Evolutionary conservation across 2,329 filamentous ascomycete species (phyloP).

Genomic region (Elsinoe ampelina): DNA sequence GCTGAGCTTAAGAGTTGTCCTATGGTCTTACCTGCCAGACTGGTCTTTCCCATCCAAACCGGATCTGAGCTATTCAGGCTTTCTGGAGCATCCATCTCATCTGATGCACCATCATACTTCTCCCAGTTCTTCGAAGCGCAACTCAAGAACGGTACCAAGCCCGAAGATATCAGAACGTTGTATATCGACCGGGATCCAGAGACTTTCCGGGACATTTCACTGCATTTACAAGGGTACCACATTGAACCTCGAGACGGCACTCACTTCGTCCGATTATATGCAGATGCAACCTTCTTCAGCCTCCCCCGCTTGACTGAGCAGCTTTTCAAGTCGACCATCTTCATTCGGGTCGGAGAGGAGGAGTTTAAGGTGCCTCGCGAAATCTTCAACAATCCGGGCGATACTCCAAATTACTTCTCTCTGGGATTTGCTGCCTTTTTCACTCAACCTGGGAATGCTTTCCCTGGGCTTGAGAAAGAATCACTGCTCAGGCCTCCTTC

Average conservation of each 20-base stretch:
- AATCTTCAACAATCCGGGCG: constrained; percentile 73
- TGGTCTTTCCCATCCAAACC: constrained; percentile 63
- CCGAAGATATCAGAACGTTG: constrained; percentile 60
- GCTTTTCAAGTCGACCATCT: constrained; percentile 84
- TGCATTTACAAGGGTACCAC: constrained; percentile 89
- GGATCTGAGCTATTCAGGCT: constrained; percentile 59
- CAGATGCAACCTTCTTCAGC: constrained; percentile 91
- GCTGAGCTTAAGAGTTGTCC: constrained; percentile 12
- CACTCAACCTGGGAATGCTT: constrained; percentile 66
- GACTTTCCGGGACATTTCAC: constrained; percentile 80
- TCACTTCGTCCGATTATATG: constrained; percentile 86
- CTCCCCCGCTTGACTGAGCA: constrained; percentile 81
- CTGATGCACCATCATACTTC: constrained; percentile 88
- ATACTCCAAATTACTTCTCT: constrained; percentile 93
- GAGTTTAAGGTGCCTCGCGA: constrained; percentile 88
- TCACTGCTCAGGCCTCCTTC: constrained; percentile 77
- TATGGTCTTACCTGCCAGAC: constrained; percentile 55
- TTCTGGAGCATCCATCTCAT: constrained; percentile 60
- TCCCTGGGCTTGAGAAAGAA: constrained; percentile 72
- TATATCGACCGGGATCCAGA: constrained; percentile 91
- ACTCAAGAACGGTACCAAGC: constrained; percentile 53
- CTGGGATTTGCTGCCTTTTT: constrained; percentile 86
- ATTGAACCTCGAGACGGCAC: constrained; percentile 69
- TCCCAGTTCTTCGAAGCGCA: constrained; percentile 88
- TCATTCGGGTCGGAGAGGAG: constrained; percentile 77